Conservation (phyloP, 2,329 filamentous ascomycete genomes). For the Aspergillus alliaceus region DNA sequence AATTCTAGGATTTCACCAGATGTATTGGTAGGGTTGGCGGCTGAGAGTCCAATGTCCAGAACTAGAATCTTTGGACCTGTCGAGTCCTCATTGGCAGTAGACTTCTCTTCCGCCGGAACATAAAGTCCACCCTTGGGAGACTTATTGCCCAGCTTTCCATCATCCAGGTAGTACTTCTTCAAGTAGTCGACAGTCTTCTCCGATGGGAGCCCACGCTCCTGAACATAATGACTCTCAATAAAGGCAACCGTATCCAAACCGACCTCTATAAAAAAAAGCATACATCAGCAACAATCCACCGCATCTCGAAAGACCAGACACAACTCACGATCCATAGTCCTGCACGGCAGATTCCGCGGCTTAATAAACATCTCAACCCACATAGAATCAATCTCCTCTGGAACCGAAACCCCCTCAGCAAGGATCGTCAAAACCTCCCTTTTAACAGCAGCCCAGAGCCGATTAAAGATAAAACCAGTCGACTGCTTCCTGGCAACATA, state of each 20-base stretch:
- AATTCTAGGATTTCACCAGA: constrained; percentile 21
- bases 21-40: constrained; percentile 8
- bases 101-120: neutral
- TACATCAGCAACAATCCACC: neutral
- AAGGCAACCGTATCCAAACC: constrained; percentile 56
- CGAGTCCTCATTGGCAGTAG: neutral
- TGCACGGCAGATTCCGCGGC: constrained; percentile 32
- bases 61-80: constrained; percentile 15
- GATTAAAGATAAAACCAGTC: constrained; percentile 56
- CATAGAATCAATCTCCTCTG: constrained; percentile 50
- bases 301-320: neutral
- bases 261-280: constrained; percentile 32
- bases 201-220: constrained; percentile 46
- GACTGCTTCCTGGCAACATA: constrained; percentile 49
- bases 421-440: constrained; percentile 52
- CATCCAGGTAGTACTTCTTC: constrained; percentile 44
- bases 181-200: constrained; percentile 49
- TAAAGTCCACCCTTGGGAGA: constrained; percentile 43
- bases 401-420: constrained; percentile 50
- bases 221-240: constrained; percentile 56
- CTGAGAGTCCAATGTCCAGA: constrained; percentile 25
- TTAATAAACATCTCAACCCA: constrained; percentile 46
- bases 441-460: constrained; percentile 58
- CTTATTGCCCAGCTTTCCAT: constrained; percentile 51
- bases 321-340: constrained; percentile 45